phyloP scores from a whole-genome alignment of 2,329 filamentous ascomycete genomes.

The Byssoonygena ceratinophila region DNA sequence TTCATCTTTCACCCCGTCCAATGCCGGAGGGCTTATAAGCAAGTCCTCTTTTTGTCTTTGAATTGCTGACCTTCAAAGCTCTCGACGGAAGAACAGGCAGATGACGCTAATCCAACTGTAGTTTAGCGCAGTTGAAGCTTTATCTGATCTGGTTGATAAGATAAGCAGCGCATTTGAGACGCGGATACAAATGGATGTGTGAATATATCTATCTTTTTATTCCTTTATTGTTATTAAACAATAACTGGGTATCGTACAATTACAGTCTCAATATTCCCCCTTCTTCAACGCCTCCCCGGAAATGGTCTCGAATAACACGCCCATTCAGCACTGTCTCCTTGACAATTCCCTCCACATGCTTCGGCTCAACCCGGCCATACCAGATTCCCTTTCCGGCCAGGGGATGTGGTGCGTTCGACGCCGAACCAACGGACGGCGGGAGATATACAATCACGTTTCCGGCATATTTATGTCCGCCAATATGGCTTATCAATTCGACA shows the following conservation, averaged over 20 bases:
- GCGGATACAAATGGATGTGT: not conserved
- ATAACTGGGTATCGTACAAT: not conserved
- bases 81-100: not conserved
- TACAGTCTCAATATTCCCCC: slow-evolving; percentile 56
- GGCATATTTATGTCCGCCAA: slow-evolving; percentile 90
- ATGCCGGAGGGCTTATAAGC: not conserved
- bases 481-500: slow-evolving; percentile 56
- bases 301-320: slow-evolving; percentile 70
- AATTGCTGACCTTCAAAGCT: not conserved
- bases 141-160: not conserved
- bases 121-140: not conserved
- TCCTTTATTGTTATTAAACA: not conserved
- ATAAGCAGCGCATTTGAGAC: not conserved
- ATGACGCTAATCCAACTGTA: not conserved
- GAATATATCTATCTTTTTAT: not conserved
- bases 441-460: slow-evolving; percentile 86
- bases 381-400: slow-evolving; percentile 53
- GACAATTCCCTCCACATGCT: slow-evolving; percentile 83
- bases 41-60: not conserved
- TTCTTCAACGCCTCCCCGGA: slow-evolving; percentile 77
- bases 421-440: slow-evolving; percentile 25
- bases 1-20: not conserved
- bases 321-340: slow-evolving; percentile 77
- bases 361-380: slow-evolving; percentile 71
- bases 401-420: not conserved